These are phyloP conservation scores for Lolium perenne DNA, from an alignment of 176 grass and related monocot species.

Conservation along the genomic window DNA sequence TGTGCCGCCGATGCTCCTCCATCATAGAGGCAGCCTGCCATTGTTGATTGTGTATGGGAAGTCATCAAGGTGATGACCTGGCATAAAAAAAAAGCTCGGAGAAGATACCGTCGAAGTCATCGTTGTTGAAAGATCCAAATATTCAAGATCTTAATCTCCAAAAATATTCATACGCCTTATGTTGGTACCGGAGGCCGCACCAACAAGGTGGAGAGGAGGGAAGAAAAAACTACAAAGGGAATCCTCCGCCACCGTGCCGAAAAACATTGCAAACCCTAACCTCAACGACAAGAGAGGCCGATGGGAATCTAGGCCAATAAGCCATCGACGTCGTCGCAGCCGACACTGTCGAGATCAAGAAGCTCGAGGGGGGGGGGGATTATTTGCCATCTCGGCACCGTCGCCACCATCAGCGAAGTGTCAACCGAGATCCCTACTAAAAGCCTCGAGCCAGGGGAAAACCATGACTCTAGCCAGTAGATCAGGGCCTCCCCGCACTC, in stretches of 20 bases:
- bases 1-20: too few relatives aligned
- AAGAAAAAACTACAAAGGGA: not conserved
- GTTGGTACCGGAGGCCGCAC: not conserved
- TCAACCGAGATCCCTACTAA: not conserved
- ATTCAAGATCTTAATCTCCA: not conserved
- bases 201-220: not conserved
- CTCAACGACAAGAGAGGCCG: not conserved
- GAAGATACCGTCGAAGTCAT: not conserved
- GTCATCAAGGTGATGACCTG: not conserved
- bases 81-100: not conserved
- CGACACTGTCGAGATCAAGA: not conserved
- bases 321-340: not conserved
- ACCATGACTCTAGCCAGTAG: not conserved
- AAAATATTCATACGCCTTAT: not conserved
- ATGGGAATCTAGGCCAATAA: not conserved
- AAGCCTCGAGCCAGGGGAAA: not conserved
- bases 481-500: not conserved
- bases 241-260: too few relatives aligned
- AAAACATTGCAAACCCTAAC: not conserved
- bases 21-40: not conserved
- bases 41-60: not conserved
- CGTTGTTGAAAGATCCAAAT: not conserved
- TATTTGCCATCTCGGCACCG: not conserved
- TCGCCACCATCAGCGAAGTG: not conserved
- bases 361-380: not conserved